Conservation (phyloP, 2,329 filamentous ascomycete genomes). For the Microdochium trichocladiopsis region DNA sequence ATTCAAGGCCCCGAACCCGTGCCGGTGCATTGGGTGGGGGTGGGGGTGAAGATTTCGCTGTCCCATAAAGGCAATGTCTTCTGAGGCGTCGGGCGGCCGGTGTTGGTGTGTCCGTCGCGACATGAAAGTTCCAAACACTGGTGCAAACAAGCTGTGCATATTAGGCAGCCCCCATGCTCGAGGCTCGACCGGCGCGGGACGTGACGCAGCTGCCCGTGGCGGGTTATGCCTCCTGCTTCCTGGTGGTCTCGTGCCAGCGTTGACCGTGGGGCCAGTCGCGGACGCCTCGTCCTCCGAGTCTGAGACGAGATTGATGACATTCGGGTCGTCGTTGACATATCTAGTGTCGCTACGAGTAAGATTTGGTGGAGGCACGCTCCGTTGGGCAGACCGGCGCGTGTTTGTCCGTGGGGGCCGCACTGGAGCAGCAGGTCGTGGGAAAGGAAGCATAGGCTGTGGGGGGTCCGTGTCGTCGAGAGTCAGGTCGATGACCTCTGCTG, state of each 20-base stretch:
- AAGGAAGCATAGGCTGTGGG: not conserved
- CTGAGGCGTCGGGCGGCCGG: conserved; percentile 7
- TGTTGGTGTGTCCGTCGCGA: conserved; percentile 2
- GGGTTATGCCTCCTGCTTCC: conserved; percentile 1
- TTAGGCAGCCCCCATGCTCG: not conserved
- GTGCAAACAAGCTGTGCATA: conserved; percentile 8
- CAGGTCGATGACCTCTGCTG: conserved; percentile 1
- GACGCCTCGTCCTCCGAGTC: conserved; percentile 18
- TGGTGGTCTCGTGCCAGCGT: not conserved
- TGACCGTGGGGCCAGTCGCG: conserved; percentile 1
- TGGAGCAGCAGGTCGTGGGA: not conserved
- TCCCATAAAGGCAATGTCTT: conserved; percentile 16
- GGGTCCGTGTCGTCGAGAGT: not conserved
- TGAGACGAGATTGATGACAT: conserved; percentile 18
- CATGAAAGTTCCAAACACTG: conserved; percentile 10
- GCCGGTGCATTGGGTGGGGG: not conserved
- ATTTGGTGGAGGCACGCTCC: conserved; percentile 10
- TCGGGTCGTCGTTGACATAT: conserved; percentile 12
- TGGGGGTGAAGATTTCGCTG: conserved; percentile 9
- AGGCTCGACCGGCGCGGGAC: not conserved
- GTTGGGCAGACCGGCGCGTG: not conserved
- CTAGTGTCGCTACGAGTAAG: conserved; percentile 19
- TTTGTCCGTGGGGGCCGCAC: not conserved
- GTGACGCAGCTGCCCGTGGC: conserved; percentile 1
- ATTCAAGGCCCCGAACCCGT: not conserved